Evolutionary conservation across 345 rosid species (phyloP), one percentile per base, ranked within the genome.

Genomic region (Brassica nigra): DNA sequence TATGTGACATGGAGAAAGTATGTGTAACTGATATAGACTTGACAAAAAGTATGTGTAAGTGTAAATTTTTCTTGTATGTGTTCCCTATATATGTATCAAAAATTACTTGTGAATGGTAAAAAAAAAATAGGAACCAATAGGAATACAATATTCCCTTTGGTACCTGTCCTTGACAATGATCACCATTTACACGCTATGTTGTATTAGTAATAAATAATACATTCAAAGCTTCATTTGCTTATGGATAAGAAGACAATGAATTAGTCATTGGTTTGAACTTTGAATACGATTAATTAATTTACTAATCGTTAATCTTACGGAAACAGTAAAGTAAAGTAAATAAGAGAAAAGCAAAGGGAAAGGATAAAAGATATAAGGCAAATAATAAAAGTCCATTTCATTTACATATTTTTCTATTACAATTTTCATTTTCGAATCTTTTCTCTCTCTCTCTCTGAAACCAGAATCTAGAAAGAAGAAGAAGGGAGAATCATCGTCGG

Each of bases 371-470:
- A 65, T 18, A 63, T 39, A 49, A 68, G 62, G 63, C 70, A 30
- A 44, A 44, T 12, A 61, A 61, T 18, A 18, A 18, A 77, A 16
- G 73, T 76, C 67, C 15, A 59, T 76, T 29, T 58, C 58, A 44
- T 44, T 37, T 28, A 37, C 68, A 42, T 39, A 68, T 30, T 62
- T 8, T 30, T 62, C 1, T 36, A 27, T 23, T 42, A 36, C 42
- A 10, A 37, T 37, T 42, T 42, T 55, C 15, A 47, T 73, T 42
- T 79, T 73, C 34, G 78, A 74, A 68, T 47, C 70, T 67, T 62
- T 59, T 64, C 52, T 80, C 37, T 74, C 58, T 68, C 75, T 62
- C 37, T 77, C 68, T 42, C 5, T 14, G 4, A 49, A 54, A 68
- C 49, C 64, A 70, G 79, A 76, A 58, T 63, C 31, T 15, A 39